Conservation (phyloP, 306 rosid genomes). For the Begonia loranthoides region DNA sequence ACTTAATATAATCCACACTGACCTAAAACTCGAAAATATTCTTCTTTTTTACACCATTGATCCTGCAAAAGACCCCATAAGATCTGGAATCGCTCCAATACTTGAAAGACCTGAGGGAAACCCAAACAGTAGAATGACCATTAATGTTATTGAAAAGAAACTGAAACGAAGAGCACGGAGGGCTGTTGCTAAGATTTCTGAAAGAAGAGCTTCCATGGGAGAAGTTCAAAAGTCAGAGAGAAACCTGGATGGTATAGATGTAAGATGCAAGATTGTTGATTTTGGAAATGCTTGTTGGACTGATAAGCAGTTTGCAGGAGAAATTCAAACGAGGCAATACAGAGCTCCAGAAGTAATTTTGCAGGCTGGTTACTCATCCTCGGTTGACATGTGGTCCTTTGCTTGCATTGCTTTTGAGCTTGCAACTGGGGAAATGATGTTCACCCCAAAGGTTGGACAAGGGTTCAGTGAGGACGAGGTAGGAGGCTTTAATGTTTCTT, state of each 20-base stretch:
- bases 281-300: conserved; percentile 95
- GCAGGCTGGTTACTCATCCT: conserved; percentile 65
- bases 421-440: conserved; percentile 95
- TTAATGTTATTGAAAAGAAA: conserved; percentile 61
- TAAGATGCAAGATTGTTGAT: conserved; percentile 90
- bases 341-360: conserved; percentile 93
- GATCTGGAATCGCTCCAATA: conserved; percentile 49
- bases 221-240: conserved; percentile 41
- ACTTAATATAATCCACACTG: conserved; percentile 78
- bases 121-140: conserved; percentile 48
- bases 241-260: conserved; percentile 53
- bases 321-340: conserved; percentile 92
- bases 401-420: conserved; percentile 92
- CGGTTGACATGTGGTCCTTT: conserved; percentile 93
- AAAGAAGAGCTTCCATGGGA: conserved; percentile 65
- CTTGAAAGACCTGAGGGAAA: conserved; percentile 76
- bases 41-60: conserved; percentile 73
- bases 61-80: conserved; percentile 67
- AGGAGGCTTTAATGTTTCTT: neutral
- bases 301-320: conserved; percentile 53
- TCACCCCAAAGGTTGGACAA: conserved; percentile 68
- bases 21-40: conserved; percentile 90
- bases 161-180: conserved; percentile 76
- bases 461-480: conserved; percentile 93
- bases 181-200: conserved; percentile 86